Evolutionary conservation across 1,284 basidiomycete species (phyloP), one percentile per base, ranked within the genome.

Genomic region (Ustilago bromivora): DNA sequence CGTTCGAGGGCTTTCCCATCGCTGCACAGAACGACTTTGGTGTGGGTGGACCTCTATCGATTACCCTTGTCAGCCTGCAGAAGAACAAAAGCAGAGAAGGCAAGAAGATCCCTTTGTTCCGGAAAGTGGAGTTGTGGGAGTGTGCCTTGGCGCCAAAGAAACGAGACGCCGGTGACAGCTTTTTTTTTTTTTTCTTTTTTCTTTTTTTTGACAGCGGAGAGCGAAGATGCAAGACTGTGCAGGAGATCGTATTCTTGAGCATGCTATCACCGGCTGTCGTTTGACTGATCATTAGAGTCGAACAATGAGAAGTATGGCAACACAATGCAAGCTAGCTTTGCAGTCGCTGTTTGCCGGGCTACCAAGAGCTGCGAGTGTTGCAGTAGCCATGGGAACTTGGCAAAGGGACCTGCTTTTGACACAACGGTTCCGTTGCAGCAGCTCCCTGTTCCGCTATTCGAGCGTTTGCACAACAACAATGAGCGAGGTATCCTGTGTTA

Each of bases 151-250:
- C 17, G 17, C 2, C 32, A 32, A 51, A 23, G 0, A 51, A 35
- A 59, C 47, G 35, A 51, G 47, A 59, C 35, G 47, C 47, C 57
- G 57, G 57, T 59, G 57, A 19, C 15, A 46, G 43, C 43, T 9
- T 17, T 17, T 40, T 40, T 40, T 17, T 40, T 3, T 17, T 5
- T 17, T 17, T 40, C 0, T 40, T 11, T 2, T 40, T 10, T 40
- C 35, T 36, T 10, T 2, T 13, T 28, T 31, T 28, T 9, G 49
- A 40, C 23, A 58, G 43, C 41, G 57, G 23, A 17, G 31, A 58
- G 40, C 49, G 8, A 46, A 32, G 34, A 6, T 34, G 32, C 40
- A 46, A 51, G 11, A 12, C 13, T 36, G 13, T 54, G 52, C 52
- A 36, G 13, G 46, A 23, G 46, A 13, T 32, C 28, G 11, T 49